A percentile compares a stretch with the other conserved stretches of the same genome.
Conservation (phyloP, 2,329 filamentous ascomycete genomes). For the Fusarium concolor region DNA sequence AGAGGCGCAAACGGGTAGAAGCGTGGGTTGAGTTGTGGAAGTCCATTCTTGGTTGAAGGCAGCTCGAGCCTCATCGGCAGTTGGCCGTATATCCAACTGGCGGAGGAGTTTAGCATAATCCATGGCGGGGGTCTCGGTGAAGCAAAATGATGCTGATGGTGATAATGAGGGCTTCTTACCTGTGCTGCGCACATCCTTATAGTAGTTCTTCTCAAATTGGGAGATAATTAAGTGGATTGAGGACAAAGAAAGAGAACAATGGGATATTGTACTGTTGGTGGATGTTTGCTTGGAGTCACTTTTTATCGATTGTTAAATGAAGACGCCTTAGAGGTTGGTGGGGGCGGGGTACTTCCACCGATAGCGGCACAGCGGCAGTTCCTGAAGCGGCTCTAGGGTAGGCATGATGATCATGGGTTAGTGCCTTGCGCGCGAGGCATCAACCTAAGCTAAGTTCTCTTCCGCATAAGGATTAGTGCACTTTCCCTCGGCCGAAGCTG, state of each 20-base stretch:
- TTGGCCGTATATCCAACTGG: slow-evolving; percentile 47
- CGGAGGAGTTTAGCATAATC: slow-evolving; percentile 10
- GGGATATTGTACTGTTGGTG: slow-evolving; percentile 13
- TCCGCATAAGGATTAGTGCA: slow-evolving; percentile 18
- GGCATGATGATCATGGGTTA: neutral
- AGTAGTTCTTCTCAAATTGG: neutral
- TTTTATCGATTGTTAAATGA: slow-evolving; percentile 32
- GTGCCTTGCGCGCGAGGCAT: slow-evolving; percentile 37
- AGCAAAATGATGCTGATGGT: neutral
- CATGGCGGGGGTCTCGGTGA: slow-evolving; percentile 5
- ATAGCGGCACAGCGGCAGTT: slow-evolving; percentile 19
- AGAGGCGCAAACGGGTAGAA: slow-evolving; percentile 84
- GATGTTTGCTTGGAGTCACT: slow-evolving; percentile 33
- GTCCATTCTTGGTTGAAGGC: slow-evolving; percentile 44
- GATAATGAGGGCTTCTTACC: slow-evolving; percentile 18
- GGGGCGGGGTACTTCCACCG: slow-evolving; percentile 40
- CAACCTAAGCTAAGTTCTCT: slow-evolving; percentile 7
- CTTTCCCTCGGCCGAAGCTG: neutral
- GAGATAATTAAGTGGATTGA: slow-evolving; percentile 3
- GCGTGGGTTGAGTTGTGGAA: slow-evolving; percentile 64
- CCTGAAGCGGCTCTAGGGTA: slow-evolving; percentile 26
- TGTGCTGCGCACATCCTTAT: slow-evolving; percentile 44
- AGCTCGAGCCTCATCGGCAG: slow-evolving; percentile 45
- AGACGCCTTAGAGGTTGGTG: slow-evolving; percentile 31
- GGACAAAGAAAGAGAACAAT: slow-evolving; percentile 29